Conservation (phyloP, 768 basidiomycete genomes). For the Leccinum rimulosum region DNA sequence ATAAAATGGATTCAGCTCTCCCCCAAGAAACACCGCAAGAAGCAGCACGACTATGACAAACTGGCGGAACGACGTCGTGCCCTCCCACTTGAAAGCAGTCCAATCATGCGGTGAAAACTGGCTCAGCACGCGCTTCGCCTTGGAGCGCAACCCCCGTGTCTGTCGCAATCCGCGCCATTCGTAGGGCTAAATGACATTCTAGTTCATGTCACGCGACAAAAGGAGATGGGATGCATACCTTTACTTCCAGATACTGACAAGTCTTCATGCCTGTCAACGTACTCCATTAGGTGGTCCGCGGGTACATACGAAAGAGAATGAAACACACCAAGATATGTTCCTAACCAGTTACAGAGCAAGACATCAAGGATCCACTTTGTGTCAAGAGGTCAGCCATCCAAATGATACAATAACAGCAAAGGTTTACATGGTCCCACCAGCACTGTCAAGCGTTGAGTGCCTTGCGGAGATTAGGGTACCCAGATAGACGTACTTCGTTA, state of each 20-base stretch:
- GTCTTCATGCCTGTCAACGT: conserved; percentile 69
- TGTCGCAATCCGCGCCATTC: conserved; percentile 83
- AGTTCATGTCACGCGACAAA: background rate
- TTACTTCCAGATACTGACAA: conserved; percentile 85
- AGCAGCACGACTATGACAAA: conserved; percentile 74
- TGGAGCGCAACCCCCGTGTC: conserved; percentile 72
- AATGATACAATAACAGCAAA: background rate
- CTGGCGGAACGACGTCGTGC: conserved; percentile 71
- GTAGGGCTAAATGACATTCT: conserved; percentile 54
- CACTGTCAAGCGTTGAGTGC: conserved; percentile 46
- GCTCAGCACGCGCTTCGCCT: conserved; percentile 74
- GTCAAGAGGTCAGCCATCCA: conserved; percentile 14
- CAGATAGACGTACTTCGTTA: conserved; percentile 59
- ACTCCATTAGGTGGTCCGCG: conserved; percentile 16
- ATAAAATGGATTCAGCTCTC: conserved; percentile 87
- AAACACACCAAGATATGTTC: conserved; percentile 70
- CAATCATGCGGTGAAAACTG: conserved; percentile 89
- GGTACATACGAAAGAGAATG: conserved; percentile 5
- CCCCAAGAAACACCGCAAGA: conserved; percentile 75
- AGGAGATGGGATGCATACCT: conserved; percentile 36
- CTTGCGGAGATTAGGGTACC: conserved; percentile 17
- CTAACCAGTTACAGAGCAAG: conserved; percentile 84
- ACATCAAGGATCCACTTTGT: conserved; percentile 84
- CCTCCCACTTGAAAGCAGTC: conserved; percentile 86
- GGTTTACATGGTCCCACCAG: conserved; percentile 89